These are phyloP conservation scores for Mycena albidolilacea DNA, from an alignment of 768 basidiomycete species.

Conservation along the genomic window DNA sequence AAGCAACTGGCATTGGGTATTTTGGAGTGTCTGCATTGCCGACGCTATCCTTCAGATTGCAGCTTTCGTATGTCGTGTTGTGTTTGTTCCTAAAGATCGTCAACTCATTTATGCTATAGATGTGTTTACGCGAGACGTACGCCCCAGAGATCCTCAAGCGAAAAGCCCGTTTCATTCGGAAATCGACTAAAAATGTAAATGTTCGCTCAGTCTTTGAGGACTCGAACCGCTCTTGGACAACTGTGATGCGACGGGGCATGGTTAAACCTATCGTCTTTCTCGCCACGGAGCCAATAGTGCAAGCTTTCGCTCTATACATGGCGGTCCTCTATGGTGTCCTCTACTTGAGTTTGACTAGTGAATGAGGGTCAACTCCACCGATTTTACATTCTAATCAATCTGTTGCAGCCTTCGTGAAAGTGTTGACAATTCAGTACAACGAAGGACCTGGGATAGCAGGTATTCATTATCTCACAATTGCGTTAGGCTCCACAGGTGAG, in stretches of 20 bases:
- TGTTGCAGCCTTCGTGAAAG: slow-evolving; percentile 65
- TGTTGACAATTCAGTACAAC: slow-evolving; percentile 64
- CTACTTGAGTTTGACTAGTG: slow-evolving; percentile 46
- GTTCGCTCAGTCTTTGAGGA: slow-evolving; percentile 61
- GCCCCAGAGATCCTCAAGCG: background rate
- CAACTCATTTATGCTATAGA: slow-evolving; percentile 31
- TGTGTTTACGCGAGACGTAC: slow-evolving; percentile 53
- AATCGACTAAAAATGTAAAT: slow-evolving; percentile 45
- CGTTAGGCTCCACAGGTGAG: slow-evolving; percentile 66
- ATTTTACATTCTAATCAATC: slow-evolving; percentile 16
- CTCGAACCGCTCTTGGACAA: slow-evolving; percentile 54
- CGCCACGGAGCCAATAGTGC: slow-evolving; percentile 65
- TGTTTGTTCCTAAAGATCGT: slow-evolving; percentile 39
- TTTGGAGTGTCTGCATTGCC: slow-evolving; percentile 53
- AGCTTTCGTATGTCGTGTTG: slow-evolving; percentile 61
- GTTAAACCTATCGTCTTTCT: slow-evolving; percentile 60
- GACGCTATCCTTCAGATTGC: slow-evolving; percentile 54
- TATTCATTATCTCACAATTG: slow-evolving; percentile 75
- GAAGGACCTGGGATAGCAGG: slow-evolving; percentile 68
- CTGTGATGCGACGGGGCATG: slow-evolving; percentile 55
- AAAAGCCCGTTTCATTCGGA: slow-evolving; percentile 56
- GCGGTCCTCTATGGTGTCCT: too few species aligned
- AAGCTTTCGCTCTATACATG: slow-evolving; percentile 14
- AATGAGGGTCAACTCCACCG: slow-evolving; percentile 38
- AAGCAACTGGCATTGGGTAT: slow-evolving; percentile 73